Evolutionary conservation across 176 grass and related monocot genomes (phyloP).

Genomic region (Carex cristatella): DNA sequence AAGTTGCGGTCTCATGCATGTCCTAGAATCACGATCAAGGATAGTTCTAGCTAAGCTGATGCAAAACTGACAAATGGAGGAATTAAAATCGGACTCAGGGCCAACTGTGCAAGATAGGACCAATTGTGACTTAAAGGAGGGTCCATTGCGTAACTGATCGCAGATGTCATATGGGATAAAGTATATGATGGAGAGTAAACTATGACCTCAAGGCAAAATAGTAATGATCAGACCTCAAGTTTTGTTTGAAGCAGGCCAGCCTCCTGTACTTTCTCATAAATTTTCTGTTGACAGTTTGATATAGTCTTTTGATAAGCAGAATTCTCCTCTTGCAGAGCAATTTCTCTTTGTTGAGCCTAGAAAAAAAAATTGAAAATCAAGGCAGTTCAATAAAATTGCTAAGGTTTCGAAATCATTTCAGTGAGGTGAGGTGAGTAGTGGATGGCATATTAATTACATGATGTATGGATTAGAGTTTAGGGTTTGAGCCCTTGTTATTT

Average conservation of each 20-base stretch:
- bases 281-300: slow-evolving; percentile 67
- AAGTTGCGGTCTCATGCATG: not conserved
- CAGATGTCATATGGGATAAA: not conserved
- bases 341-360: slow-evolving; percentile 66
- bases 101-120: not conserved
- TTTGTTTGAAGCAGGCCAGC: slow-evolving; percentile 42
- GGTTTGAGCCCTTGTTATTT: not conserved
- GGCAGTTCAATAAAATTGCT: not conserved
- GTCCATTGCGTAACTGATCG: not conserved
- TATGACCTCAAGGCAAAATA: not conserved
- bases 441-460: no score
- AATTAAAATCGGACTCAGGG: slow-evolving; percentile 7
- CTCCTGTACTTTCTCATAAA: slow-evolving; percentile 66
- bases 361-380: not conserved
- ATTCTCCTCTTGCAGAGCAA: slow-evolving; percentile 75
- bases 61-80: not conserved
- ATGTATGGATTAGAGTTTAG: no score
- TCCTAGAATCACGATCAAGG: not conserved
- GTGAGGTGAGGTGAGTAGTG: not conserved
- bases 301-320: slow-evolving; percentile 77
- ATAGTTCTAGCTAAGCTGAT: not conserved
- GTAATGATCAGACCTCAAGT: slow-evolving; percentile 43
- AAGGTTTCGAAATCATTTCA: not conserved
- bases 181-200: no score
- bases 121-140: not conserved